phyloP scores from a whole-genome alignment of 768 basidiomycete species.

The Auricularia cornea region DNA sequence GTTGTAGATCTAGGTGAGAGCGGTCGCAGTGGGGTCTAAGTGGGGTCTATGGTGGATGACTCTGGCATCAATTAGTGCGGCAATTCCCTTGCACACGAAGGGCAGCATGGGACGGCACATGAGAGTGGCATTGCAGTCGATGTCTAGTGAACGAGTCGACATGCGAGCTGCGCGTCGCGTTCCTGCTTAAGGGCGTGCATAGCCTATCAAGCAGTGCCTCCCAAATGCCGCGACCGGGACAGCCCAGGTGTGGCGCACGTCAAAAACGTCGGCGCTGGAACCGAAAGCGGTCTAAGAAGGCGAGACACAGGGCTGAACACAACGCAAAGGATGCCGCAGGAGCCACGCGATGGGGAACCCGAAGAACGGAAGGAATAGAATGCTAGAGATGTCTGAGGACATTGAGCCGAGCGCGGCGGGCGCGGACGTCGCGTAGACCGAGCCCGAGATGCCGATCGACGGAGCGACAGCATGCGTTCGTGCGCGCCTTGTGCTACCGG shows the following conservation, averaged over 20 bases:
- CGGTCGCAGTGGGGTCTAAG: too few relatives aligned
- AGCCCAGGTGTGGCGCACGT: conserved; percentile 39
- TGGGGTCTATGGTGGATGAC: too few relatives aligned
- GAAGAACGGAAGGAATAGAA: conserved; percentile 70
- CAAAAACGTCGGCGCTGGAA: conserved; percentile 7
- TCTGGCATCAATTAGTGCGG: too few relatives aligned
- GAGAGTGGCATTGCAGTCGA: too few relatives aligned
- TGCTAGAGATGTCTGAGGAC: conserved; percentile 62
- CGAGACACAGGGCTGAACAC: conserved; percentile 50
- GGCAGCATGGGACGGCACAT: too few relatives aligned
- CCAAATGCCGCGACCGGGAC: conserved; percentile 85
- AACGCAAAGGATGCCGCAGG: conserved; percentile 66
- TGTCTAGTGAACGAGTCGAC: background rate
- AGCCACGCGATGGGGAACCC: conserved; percentile 76
- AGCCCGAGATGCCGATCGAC: conserved; percentile 78
- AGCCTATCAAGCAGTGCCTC: conserved; percentile 57
- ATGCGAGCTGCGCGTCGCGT: background rate
- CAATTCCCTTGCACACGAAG: too few relatives aligned
- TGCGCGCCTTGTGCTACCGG: conserved; percentile 22
- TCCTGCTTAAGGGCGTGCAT: too few relatives aligned
- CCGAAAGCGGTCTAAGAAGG: too few relatives aligned
- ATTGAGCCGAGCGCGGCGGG: conserved; percentile 77
- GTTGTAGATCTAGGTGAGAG: too few relatives aligned
- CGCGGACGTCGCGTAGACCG: conserved; percentile 69
- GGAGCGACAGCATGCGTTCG: conserved; percentile 42